Base-by-base conservation (phyloP, 1,284 basidiomycete species). In the Bondarzewia mesenterica region DNA sequence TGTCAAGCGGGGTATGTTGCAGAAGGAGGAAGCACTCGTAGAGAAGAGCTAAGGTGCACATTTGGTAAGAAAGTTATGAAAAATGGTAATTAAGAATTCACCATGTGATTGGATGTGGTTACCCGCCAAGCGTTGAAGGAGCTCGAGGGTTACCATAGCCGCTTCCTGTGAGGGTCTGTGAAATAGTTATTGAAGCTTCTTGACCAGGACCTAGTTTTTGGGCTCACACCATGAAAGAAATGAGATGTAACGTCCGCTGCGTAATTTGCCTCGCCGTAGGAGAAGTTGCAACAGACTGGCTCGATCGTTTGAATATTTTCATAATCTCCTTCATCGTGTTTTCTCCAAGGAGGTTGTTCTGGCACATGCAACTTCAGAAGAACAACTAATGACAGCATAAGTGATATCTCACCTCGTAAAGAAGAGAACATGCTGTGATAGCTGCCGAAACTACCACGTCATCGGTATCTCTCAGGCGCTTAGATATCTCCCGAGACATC, bases 21-120 rank as follows among this genome's bases (percentile, higher is more conserved):
- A 83, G 57, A 5, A 76, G 57, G n/a, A 65, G 59, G 59, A 84
- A 85, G 15, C 75, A 70, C 40, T 75, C 74, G 14, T 69, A 62
- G 42, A 78, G 60, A 18, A 73, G 20, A 16, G 6, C 45, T 46
- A 45, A 52, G 45, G 76, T 16, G 8, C 20, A 5, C 20, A 18
- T 10, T 16, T 3, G 16, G 16, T 18, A 40, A 40, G 38, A 16
- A 40, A 15, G 38, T 40, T 10, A 40, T 40, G 21, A 40, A 18
- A 2, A 21, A 18, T 40, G 16, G 10, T 10, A 18, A 10, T 15
- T 15, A 18, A 40, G 14, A 12, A 21, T 22, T n/a, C 20, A 40
- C 38, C 38, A 15, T 16, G 21, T 10, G 16, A 15, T 8, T 10
- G 21, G 3, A 18, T 40, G 10, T 8, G 16, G 10, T 40, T 40